Conservation (phyloP, 2,329 filamentous ascomycete genomes). For the Achaetomium macrosporum region DNA sequence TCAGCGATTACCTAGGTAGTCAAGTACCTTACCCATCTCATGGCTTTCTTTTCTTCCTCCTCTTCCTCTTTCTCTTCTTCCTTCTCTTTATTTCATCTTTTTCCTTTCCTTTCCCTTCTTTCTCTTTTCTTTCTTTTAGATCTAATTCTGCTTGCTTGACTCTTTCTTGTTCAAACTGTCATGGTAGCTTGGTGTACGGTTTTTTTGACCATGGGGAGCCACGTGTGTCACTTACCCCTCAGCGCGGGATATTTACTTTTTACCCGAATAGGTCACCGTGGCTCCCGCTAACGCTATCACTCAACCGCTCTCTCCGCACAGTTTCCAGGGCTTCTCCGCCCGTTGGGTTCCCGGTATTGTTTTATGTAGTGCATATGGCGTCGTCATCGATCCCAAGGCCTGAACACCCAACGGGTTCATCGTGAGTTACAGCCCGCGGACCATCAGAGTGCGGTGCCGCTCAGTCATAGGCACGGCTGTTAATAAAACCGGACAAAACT, state of each 20-base stretch:
- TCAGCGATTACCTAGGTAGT: no score
- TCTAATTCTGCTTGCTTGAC: no score
- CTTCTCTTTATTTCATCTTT: no score
- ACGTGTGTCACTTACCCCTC: background rate
- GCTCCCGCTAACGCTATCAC: background rate
- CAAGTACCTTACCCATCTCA: no score
- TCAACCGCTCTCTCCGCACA: no score
- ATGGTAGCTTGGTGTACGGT: no score
- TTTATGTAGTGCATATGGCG: background rate
- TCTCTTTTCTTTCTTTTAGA: no score
- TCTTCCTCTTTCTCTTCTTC: no score
- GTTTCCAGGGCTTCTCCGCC: background rate
- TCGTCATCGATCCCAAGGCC: background rate
- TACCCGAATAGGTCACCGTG: background rate
- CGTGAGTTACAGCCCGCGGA: background rate
- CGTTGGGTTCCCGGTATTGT: background rate
- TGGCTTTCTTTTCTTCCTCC: no score
- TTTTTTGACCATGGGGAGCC: no score
- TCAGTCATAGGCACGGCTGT: background rate
- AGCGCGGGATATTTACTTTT: conserved; percentile 4
- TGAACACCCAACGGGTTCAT: background rate
- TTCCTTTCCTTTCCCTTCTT: no score
- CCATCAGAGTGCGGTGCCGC: background rate
- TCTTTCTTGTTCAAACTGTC: no score
- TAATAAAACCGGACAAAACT: background rate